Percentiles rank a stretch among this genome's conserved stretches.
Evolutionary conservation across 2,329 filamentous ascomycete genomes (phyloP).

Genomic region (Aspergillus aculeatinus): DNA sequence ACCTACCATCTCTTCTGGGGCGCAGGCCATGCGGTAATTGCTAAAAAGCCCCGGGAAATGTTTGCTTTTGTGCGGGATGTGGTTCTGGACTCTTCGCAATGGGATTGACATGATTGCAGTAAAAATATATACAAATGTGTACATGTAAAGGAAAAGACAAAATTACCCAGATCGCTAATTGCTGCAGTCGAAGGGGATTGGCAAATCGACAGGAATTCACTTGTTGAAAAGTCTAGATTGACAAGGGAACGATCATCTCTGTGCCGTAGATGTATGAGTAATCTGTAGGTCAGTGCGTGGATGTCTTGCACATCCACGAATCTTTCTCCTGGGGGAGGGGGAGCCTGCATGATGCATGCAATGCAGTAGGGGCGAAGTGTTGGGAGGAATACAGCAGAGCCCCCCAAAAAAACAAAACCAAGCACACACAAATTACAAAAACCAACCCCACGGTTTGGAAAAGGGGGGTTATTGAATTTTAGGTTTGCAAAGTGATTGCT

Average conservation of each 20-base stretch:
- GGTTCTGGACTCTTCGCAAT: constrained; percentile 14
- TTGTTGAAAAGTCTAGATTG: too few relatives aligned
- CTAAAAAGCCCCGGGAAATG: constrained; percentile 34
- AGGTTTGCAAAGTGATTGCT: not conserved
- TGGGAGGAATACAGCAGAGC: not conserved
- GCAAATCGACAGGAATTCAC: too few relatives aligned
- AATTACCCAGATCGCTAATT: too few relatives aligned
- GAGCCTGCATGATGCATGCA: not conserved
- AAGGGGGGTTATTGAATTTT: not conserved
- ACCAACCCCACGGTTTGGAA: not conserved
- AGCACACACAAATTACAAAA: not conserved
- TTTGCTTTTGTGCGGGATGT: constrained; percentile 38
- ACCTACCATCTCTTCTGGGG: constrained; percentile 38
- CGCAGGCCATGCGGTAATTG: constrained; percentile 37
- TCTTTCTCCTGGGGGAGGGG: not conserved
- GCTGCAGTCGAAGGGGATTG: too few relatives aligned
- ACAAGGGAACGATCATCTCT: too few relatives aligned
- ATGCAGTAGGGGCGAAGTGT: not conserved
- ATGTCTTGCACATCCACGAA: too few relatives aligned
- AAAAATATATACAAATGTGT: too few relatives aligned
- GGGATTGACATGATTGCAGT: too few relatives aligned
- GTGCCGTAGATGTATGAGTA: too few relatives aligned
- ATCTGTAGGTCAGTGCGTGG: too few relatives aligned
- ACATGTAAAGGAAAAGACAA: too few relatives aligned
- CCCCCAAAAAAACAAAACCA: not conserved